Evolutionary conservation across 2,329 filamentous ascomycete species (phyloP), one percentile per base, ranked within the genome.

Genomic region (Phyllosticta capitalensis): DNA sequence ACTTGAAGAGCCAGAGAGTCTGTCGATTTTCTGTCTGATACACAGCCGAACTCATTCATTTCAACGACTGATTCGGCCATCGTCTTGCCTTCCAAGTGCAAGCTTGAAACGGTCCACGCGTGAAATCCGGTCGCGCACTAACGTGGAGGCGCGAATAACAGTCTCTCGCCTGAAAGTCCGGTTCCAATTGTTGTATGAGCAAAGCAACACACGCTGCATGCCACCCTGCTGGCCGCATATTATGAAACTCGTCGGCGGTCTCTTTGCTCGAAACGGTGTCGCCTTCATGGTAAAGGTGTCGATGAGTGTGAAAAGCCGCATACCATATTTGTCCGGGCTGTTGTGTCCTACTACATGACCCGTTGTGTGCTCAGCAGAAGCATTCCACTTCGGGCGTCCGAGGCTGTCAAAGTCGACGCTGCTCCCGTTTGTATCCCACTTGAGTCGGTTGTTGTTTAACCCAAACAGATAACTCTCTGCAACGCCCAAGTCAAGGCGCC

Each of bases 211-310:
- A 3, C 75, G 66, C 53, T 75, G 72, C 70, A 74, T 71, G 0
- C 73, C 73, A 1, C 70, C 71, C 61, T 76, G 74, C 4, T 63
- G 60, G 6, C 71, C 75, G 51, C 68, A 71, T 1, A 74, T 52
- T 14, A 77, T 62, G 45, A 74, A 65, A 9, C 67, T 70, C 0
- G 70, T 64, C 0, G 75, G 75, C 2, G 74, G 72, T 1, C 68
- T 38, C 5, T 52, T n/a, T 4, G 38, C 38, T 6, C 38, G 60
- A 62, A 79, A 77, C 6, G 76, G 64, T 0, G 72, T 77, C 1
- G 73, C 74, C 4, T 75, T 78, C 71, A 78, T 73, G n/a, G 68
- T 75, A 52, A 69, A 68, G 14, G 71, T 75, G 59, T 77, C 73
- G n/a, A 77, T 68, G 1, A 76, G 65, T 0, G 74, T 76, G 63